Percentiles rank a stretch among this genome's conserved stretches.
Conservation (phyloP, 495 filamentous ascomycete genomes). For the Tuber borchii region DNA sequence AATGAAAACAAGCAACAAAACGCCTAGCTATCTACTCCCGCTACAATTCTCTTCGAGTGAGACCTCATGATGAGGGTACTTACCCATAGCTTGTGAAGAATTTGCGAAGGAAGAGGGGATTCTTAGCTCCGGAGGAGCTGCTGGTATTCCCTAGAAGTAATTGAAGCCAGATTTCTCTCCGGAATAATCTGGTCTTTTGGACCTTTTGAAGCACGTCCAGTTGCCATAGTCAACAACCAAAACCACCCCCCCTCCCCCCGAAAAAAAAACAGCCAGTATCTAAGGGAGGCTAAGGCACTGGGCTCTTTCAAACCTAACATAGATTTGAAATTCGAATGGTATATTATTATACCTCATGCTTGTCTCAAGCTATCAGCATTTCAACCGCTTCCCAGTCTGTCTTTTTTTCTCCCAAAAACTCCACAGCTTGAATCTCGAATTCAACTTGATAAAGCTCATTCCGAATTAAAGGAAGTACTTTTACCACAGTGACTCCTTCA, state of each 20-base stretch:
- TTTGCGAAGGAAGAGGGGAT: neutral
- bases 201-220: neutral
- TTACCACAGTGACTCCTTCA: neutral
- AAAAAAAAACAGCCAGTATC: neutral
- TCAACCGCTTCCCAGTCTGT: neutral
- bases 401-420: neutral
- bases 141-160: neutral
- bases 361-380: neutral
- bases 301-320: neutral
- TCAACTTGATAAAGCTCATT: neutral
- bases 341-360: neutral
- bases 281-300: neutral
- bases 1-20: neutral
- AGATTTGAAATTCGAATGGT: too few species aligned
- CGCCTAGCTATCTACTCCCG: neutral
- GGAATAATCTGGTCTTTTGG: neutral
- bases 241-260: too few species aligned
- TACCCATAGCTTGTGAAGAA: neutral
- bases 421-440: neutral
- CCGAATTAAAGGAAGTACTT: neutral
- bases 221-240: too few species aligned
- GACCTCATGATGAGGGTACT: neutral
- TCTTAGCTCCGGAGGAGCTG: neutral
- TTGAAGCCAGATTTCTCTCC: neutral
- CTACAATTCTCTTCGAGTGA: neutral